These are phyloP conservation scores for Trametopsis cervina DNA, from an alignment of 768 basidiomycete genomes.

Conservation along the genomic window DNA sequence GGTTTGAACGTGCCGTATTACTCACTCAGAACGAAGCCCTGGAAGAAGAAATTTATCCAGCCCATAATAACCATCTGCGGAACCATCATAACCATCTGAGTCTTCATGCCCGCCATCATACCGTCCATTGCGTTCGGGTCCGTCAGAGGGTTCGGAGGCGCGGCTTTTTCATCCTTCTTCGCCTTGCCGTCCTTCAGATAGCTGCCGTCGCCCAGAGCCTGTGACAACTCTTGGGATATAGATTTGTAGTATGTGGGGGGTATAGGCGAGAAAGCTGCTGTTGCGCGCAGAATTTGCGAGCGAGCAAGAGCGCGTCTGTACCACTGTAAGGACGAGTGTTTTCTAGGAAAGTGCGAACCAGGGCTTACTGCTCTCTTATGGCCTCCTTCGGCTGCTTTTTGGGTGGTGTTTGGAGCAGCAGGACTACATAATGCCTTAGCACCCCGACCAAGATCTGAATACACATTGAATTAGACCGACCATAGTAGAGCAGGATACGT, in stretches of 20 bases:
- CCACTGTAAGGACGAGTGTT: conserved; percentile 5
- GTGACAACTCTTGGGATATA: conserved; percentile 67
- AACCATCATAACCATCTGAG: conserved; percentile 99
- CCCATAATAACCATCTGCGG: conserved; percentile 99
- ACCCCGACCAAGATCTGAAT: conserved; percentile 85
- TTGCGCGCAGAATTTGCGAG: conserved; percentile 77
- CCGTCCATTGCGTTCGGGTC: conserved; percentile 94
- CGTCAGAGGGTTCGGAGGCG: conserved; percentile 75
- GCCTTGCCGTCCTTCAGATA: conserved; percentile 86
- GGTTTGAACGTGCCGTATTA: too few relatives aligned
- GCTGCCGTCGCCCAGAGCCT: conserved; percentile 64
- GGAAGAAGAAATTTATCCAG: conserved; percentile 99
- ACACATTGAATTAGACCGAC: neutral
- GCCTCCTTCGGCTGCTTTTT: conserved; percentile 73
- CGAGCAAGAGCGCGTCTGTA: conserved; percentile 70
- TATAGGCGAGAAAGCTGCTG: conserved; percentile 75
- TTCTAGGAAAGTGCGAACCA: conserved; percentile 1
- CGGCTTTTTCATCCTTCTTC: conserved; percentile 44
- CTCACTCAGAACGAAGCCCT: conserved; percentile 96
- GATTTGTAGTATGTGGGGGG: conserved; percentile 66
- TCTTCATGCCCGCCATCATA: conserved; percentile 99
- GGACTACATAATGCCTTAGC: conserved; percentile 85
- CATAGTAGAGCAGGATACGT: conserved; percentile 6
- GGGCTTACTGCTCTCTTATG: conserved; percentile 86
- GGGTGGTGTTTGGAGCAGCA: conserved; percentile 77